Conservation (phyloP, 2,329 filamentous ascomycete genomes). For the Alternaria hordeiaustralica region DNA sequence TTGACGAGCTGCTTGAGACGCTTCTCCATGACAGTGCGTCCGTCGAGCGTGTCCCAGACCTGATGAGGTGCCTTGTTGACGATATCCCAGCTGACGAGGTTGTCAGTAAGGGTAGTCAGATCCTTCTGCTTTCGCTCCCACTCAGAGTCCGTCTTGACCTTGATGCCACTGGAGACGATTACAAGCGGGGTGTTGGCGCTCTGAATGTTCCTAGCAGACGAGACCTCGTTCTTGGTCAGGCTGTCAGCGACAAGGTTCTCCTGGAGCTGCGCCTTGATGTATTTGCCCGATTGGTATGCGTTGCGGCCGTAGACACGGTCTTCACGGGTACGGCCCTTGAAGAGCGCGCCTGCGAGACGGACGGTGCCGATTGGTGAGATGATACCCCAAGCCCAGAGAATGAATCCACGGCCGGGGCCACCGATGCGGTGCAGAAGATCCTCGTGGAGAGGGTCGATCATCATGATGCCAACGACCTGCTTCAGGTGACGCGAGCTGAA, state of each 20-base stretch:
- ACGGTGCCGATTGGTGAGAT: conserved; percentile 87
- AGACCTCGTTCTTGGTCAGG: conserved; percentile 82
- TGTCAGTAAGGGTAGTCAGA: conserved; percentile 78
- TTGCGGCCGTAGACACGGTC: conserved; percentile 85
- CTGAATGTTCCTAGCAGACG: conserved; percentile 80
- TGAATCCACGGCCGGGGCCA: conserved; percentile 74
- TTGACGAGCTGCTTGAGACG: conserved; percentile 73
- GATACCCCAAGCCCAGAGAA: conserved; percentile 84
- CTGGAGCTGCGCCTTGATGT: conserved; percentile 88
- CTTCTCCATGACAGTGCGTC: conserved; percentile 78
- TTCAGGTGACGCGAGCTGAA: conserved; percentile 83
- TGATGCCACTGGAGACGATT: conserved; percentile 80
- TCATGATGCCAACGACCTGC: conserved; percentile 77
- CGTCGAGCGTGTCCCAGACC: conserved; percentile 80
- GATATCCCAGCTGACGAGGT: conserved; percentile 83
- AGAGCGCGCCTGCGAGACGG: conserved; percentile 78
- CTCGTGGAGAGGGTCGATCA: conserved; percentile 90
- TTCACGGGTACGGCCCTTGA: conserved; percentile 78
- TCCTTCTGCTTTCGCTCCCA: conserved; percentile 91
- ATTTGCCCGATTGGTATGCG: conserved; percentile 80
- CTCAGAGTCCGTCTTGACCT: conserved; percentile 67
- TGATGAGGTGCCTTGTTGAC: conserved; percentile 84
- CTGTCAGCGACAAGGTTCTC: conserved; percentile 88
- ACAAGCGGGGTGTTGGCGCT: conserved; percentile 75
- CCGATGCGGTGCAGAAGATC: conserved; percentile 76